Percentiles rank a stretch among this genome's conserved stretches.
Evolutionary conservation across 257 asterid genomes (phyloP).

Genomic region (Plectranthus barbatus): DNA sequence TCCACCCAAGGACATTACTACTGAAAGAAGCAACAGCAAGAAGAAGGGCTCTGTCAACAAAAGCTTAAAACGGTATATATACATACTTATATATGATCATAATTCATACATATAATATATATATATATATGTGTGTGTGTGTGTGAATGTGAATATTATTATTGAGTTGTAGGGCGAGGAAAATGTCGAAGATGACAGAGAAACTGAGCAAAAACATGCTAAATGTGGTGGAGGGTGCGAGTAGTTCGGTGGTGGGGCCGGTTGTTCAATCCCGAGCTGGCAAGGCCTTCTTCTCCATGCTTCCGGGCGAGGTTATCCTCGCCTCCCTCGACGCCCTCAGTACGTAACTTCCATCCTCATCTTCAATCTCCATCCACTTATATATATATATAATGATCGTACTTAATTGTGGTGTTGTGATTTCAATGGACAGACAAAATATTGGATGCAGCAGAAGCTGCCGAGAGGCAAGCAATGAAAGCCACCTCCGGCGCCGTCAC

Average conservation of each 20-base stretch:
- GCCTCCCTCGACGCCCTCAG: slow-evolving; percentile 82
- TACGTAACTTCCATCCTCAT: slow-evolving; percentile 23
- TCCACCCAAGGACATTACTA: slow-evolving; percentile 26
- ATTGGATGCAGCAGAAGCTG: slow-evolving; percentile 84
- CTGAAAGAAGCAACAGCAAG: slow-evolving; percentile 1
- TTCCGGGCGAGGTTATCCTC: slow-evolving; percentile 70
- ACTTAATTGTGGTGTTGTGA: no score
- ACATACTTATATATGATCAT: background rate
- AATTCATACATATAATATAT: background rate
- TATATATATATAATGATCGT: background rate
- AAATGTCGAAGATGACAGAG: slow-evolving; percentile 71
- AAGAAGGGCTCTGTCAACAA: slow-evolving; percentile 39
- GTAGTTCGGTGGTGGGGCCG: slow-evolving; percentile 60
- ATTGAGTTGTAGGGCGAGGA: slow-evolving; percentile 29
- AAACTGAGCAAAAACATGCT: slow-evolving; percentile 72
- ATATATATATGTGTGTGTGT: background rate
- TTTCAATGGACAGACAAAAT: slow-evolving; percentile 32
- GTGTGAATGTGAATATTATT: no score
- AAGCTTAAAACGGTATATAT: slow-evolving; percentile 58
- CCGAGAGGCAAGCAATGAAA: slow-evolving; percentile 59
- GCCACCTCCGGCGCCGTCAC: slow-evolving; percentile 81
- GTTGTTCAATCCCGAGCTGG: slow-evolving; percentile 61
- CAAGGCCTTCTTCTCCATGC: slow-evolving; percentile 48
- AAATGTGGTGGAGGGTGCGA: slow-evolving; percentile 53
- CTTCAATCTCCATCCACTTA: background rate